These are phyloP conservation scores for Periconia digitata DNA, from an alignment of 2,329 filamentous ascomycete species.

Conservation along the genomic window DNA sequence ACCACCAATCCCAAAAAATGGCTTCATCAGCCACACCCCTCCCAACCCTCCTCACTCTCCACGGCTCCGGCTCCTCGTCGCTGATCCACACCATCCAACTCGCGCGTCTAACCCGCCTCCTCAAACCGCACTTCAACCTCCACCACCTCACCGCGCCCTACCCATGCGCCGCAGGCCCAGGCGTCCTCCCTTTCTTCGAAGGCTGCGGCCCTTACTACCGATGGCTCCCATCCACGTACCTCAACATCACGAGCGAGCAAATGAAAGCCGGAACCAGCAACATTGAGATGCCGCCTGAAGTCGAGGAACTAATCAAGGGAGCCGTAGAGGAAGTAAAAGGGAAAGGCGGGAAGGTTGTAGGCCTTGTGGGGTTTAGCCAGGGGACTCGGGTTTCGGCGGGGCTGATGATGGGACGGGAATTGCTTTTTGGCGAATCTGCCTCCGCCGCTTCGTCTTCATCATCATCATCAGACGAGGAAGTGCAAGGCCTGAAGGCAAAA, in stretches of 20 bases:
- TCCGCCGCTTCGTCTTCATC: neutral
- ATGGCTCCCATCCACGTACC: slow-evolving; percentile 29
- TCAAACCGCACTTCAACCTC: slow-evolving; percentile 23
- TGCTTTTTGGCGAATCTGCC: neutral
- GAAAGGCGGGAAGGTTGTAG: slow-evolving; percentile 28
- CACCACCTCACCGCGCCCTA: slow-evolving; percentile 19
- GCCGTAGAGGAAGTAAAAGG: slow-evolving; percentile 15
- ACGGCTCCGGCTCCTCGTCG: slow-evolving; percentile 38
- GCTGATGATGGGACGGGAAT: slow-evolving; percentile 20
- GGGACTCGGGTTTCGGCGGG: slow-evolving; percentile 39
- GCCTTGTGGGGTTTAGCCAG: slow-evolving; percentile 36
- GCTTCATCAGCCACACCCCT: neutral
- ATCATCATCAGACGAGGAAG: neutral
- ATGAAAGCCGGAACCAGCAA: slow-evolving; percentile 19
- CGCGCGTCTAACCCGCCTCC: slow-evolving; percentile 27
- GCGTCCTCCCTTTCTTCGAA: slow-evolving; percentile 42
- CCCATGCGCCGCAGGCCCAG: slow-evolving; percentile 35
- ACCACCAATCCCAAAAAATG: neutral
- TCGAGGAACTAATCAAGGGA: slow-evolving; percentile 21
- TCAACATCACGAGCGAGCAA: slow-evolving; percentile 12
- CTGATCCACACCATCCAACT: slow-evolving; percentile 37
- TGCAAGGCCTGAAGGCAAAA: slow-evolving; percentile 10
- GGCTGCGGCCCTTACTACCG: slow-evolving; percentile 39
- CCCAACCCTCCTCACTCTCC: slow-evolving; percentile 38
- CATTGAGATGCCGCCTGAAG: slow-evolving; percentile 16